Conservation (phyloP, 768 basidiomycete genomes). For the Macrolepiota albuminosa region DNA sequence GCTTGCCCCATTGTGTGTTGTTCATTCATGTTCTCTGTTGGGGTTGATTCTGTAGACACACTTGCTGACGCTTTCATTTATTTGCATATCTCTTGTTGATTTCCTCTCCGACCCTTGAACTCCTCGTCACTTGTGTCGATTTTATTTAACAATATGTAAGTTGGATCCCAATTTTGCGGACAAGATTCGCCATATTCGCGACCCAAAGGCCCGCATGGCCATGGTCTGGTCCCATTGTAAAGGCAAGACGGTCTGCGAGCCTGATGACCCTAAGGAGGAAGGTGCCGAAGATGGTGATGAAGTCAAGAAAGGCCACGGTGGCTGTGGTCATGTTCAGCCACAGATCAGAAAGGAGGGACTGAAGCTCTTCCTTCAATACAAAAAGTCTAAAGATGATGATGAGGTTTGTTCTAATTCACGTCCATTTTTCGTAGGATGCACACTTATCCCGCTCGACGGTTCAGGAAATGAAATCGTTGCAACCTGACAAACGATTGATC, state of each 20-base stretch:
- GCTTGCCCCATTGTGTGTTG: conserved; percentile 56
- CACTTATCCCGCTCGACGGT: conserved; percentile 4
- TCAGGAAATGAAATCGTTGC: conserved; percentile 75
- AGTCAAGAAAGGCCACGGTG: conserved; percentile 89
- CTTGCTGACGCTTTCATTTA: conserved; percentile 65
- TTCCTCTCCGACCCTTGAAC: conserved; percentile 15
- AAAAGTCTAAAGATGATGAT: conserved; percentile 90
- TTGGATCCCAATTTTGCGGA: conserved; percentile 81
- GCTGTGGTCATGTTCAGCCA: conserved; percentile 92
- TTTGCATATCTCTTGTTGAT: conserved; percentile 45
- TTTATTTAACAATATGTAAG: conserved; percentile 41
- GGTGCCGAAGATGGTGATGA: conserved; percentile 68
- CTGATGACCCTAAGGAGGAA: conserved; percentile 87
- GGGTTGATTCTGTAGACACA: conserved; percentile 32
- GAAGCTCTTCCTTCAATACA: conserved; percentile 93
- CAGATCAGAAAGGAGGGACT: conserved; percentile 89
- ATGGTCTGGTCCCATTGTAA: conserved; percentile 86
- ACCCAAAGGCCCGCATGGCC: conserved; percentile 84
- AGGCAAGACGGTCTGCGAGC: conserved; percentile 81
- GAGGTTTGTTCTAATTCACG: conserved; percentile 57
- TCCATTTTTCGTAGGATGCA: neutral
- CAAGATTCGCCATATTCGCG: conserved; percentile 82
- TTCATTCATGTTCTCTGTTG: conserved; percentile 22
- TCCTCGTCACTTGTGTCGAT: conserved; percentile 22
- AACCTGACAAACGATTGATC: conserved; percentile 79